phyloP scores from a whole-genome alignment of 768 basidiomycete genomes.

The Rhodotorula diobovata region DNA sequence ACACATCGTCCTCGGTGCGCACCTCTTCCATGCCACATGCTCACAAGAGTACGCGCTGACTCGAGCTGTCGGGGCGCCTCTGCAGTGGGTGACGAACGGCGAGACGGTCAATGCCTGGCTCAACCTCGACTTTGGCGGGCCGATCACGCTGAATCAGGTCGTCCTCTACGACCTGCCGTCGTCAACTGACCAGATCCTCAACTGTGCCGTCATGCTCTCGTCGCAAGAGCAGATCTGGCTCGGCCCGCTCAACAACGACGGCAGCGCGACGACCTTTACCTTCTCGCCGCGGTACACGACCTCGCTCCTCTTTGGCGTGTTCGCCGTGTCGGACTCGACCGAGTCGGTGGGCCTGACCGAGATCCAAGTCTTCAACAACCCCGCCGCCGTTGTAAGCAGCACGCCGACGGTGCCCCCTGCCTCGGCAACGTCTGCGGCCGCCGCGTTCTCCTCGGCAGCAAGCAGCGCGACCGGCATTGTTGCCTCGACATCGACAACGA shows the following conservation, averaged over 20 bases:
- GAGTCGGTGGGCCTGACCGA: conserved; percentile 5
- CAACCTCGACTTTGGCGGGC: conserved; percentile 5
- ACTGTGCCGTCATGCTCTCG: conserved; percentile 16
- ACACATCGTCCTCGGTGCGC: background rate
- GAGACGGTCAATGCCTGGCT: conserved; percentile 21
- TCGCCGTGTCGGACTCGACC: conserved; percentile 3
- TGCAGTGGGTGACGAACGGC: conserved; percentile 25
- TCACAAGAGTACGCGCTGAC: no score
- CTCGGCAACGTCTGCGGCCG: no score
- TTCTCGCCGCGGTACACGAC: conserved; percentile 3
- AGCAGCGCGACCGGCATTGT: no score
- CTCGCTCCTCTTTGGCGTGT: conserved; percentile 3
- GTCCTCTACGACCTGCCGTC: conserved; percentile 25
- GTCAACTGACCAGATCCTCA: conserved; percentile 11
- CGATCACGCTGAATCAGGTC: conserved; percentile 12
- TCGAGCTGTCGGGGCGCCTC: no score
- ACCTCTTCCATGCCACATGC: background rate
- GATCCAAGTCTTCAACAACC: conserved; percentile 8
- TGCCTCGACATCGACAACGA: no score
- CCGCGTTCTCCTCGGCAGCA: no score
- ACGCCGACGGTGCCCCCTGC: no score
- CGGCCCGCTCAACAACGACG: conserved; percentile 24
- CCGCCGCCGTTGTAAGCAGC: no score
- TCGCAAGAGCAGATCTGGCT: conserved; percentile 13
- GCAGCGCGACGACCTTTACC: conserved; percentile 8